phyloP scores from a whole-genome alignment of 2,329 filamentous ascomycete species.

The Mycosphaerella sp. region DNA sequence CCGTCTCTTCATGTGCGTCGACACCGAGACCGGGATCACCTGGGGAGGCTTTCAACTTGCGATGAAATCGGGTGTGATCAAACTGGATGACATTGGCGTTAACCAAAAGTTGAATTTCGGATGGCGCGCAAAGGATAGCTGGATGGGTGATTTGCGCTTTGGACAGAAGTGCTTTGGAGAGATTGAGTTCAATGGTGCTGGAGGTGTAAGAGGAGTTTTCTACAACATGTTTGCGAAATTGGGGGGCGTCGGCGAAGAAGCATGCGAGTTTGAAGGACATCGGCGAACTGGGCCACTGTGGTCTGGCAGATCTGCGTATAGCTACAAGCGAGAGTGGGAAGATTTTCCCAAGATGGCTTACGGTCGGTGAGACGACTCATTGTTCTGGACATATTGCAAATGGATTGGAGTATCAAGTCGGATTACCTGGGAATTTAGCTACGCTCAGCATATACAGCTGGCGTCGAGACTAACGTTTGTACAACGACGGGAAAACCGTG shows the following conservation, averaged over 20 bases:
- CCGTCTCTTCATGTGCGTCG: conserved; percentile 37
- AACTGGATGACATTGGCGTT: conserved; percentile 31
- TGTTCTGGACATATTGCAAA: too few species aligned
- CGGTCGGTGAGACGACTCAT: conserved; percentile 14
- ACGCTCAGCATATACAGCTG: too few species aligned
- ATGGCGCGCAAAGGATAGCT: conserved; percentile 33
- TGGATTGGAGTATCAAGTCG: too few species aligned
- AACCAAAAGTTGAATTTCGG: conserved; percentile 19
- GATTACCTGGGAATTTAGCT: too few species aligned
- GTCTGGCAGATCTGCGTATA: conserved; percentile 20
- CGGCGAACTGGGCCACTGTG: conserved; percentile 23
- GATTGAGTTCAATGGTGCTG: conserved; percentile 28
- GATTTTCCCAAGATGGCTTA: conserved; percentile 28
- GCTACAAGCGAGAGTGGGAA: conserved; percentile 30
- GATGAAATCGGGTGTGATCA: conserved; percentile 40
- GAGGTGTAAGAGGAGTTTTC: conserved; percentile 24
- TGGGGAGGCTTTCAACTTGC: conserved; percentile 47
- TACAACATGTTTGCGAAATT: conserved; percentile 31
- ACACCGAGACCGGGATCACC: conserved; percentile 33
- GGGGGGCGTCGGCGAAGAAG: conserved; percentile 25
- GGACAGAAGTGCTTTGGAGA: conserved; percentile 33
- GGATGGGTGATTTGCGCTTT: conserved; percentile 27
- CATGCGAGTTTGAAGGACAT: conserved; percentile 28
- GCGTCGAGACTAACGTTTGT: too few species aligned
- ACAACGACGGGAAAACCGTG: too few species aligned